Evolutionary conservation across 2,329 filamentous ascomycete species (phyloP), one percentile per base, ranked within the genome.

Genomic region (Pestalotiopsis sp.): DNA sequence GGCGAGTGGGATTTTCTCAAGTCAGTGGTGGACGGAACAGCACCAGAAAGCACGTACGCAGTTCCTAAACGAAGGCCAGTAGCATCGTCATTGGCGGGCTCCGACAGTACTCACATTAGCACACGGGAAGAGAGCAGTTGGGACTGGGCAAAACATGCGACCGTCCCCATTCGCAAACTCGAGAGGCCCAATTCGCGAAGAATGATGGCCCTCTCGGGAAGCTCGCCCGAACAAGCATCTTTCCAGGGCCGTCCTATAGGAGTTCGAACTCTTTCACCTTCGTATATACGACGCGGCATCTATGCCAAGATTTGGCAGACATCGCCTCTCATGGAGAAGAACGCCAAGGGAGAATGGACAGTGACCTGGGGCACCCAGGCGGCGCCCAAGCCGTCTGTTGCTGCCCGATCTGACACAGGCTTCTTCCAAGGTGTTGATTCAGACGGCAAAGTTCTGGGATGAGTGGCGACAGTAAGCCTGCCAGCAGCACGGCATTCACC

Each of bases 1-100:
- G 79, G 80, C 20, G 87, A 91, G 73, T 91, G 88, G 88, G 81
- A 90, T 14, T 74, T 83, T 14, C 76, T 91, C n/a, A 77, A 77
- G n/a, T 76, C 78, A 27, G 72, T 91, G 45, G 81, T 81, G 3
- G 70, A 73, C 7, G 88, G 85, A 1, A 77, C 78, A 31, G 81
- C 81, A 2, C 73, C 74, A 62, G 64, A 69, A 23, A 69, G 70
- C 3, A 77, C 81, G 39, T 84, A 82, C 78, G 72, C 68, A 20
- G 71, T 84, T 1, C 83, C 84, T 25, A 57, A 70, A 1, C 76
- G 81, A 39, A 76, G 83, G 36, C 68, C 78, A 0, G 72, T 80
- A 13, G 81, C 78, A 0, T 71, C 49, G 31, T 39, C 45, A 52
- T n/a, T 64, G 4, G 39, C 38, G 12, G 64, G 13, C 45, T 5